phyloP scores from a whole-genome alignment of 2,329 filamentous ascomycete genomes.

The Diaporthe sp. region DNA sequence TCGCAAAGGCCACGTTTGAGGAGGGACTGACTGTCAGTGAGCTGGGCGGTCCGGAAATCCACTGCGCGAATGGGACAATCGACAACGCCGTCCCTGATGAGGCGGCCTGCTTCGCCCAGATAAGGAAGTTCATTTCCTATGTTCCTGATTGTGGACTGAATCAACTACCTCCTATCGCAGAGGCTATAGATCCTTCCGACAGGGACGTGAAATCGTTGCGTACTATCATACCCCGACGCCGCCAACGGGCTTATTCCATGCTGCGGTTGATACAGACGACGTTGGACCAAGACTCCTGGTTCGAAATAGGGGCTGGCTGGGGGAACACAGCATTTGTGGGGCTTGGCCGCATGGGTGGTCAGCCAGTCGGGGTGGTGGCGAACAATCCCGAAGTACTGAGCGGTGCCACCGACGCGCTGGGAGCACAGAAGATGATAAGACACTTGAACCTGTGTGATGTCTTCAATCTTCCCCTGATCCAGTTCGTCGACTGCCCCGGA shows the following conservation, averaged over 20 bases:
- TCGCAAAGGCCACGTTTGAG: constrained; percentile 74
- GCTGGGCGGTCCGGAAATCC: constrained; percentile 71
- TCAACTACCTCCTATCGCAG: constrained; percentile 64
- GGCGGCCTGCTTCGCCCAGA: constrained; percentile 72
- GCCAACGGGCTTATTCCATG: constrained; percentile 72
- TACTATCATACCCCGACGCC: constrained; percentile 68
- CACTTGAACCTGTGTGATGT: constrained; percentile 75
- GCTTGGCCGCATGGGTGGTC: constrained; percentile 69
- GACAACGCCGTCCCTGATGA: constrained; percentile 74
- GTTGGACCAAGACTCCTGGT: constrained; percentile 69
- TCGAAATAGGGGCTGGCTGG: constrained; percentile 75
- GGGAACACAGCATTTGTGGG: constrained; percentile 73
- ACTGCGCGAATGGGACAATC: constrained; percentile 76
- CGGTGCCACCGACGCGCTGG: constrained; percentile 71
- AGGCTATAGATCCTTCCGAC: constrained; percentile 62
- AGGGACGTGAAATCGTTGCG: constrained; percentile 64
- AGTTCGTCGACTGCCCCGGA: constrained; percentile 61
- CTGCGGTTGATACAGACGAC: constrained; percentile 69
- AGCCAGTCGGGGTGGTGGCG: constrained; percentile 70
- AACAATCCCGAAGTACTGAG: constrained; percentile 73
- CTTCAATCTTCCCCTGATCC: constrained; percentile 74
- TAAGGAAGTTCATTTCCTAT: constrained; percentile 68
- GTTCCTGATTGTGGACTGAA: constrained; percentile 69
- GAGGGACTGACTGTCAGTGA: constrained; percentile 71
- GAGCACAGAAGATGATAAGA: constrained; percentile 71